Conservation (phyloP, 1,284 basidiomycete species). For the Cryptococcus sp. region DNA sequence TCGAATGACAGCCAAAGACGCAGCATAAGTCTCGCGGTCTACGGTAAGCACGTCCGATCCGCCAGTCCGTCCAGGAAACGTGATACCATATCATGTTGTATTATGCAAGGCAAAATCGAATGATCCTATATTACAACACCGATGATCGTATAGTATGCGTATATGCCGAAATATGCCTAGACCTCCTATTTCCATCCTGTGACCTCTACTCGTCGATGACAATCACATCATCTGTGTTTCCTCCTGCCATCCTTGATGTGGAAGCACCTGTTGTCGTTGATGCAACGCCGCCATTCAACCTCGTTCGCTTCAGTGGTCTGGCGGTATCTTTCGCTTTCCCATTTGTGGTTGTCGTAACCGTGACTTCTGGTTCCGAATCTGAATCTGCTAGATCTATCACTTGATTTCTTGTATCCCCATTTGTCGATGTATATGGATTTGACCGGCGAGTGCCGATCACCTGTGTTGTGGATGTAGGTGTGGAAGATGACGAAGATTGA, state of each 20-base stretch:
- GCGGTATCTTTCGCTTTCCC: not conserved
- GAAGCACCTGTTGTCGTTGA: too few species aligned
- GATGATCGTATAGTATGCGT: too few species aligned
- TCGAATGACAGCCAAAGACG: too few species aligned
- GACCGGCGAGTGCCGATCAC: slow-evolving; percentile 21
- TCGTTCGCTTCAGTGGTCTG: slow-evolving; percentile 1
- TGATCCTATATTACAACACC: too few species aligned
- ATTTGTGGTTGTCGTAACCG: not conserved
- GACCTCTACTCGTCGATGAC: slow-evolving; percentile 29
- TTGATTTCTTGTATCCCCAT: slow-evolving; percentile 3
- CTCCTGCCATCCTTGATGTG: not conserved
- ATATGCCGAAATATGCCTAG: too few species aligned
- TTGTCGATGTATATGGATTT: slow-evolving; percentile 2
- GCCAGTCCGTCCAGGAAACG: too few species aligned
- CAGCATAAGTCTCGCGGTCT: too few species aligned
- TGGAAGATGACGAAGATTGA: slow-evolving; percentile 1
- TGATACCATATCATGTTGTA: too few species aligned
- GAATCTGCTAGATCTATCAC: slow-evolving; percentile 2
- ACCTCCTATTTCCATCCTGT: too few species aligned
- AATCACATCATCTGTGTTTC: slow-evolving; percentile 29
- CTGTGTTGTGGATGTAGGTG: slow-evolving; percentile 9
- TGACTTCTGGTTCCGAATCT: slow-evolving; percentile 3
- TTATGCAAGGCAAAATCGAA: too few species aligned
- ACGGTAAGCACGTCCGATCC: too few species aligned
- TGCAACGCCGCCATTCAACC: too few species aligned